These are phyloP conservation scores for Phaffomyces opuntiae DNA, from an alignment of 805 yeast species.

Conservation along the genomic window DNA sequence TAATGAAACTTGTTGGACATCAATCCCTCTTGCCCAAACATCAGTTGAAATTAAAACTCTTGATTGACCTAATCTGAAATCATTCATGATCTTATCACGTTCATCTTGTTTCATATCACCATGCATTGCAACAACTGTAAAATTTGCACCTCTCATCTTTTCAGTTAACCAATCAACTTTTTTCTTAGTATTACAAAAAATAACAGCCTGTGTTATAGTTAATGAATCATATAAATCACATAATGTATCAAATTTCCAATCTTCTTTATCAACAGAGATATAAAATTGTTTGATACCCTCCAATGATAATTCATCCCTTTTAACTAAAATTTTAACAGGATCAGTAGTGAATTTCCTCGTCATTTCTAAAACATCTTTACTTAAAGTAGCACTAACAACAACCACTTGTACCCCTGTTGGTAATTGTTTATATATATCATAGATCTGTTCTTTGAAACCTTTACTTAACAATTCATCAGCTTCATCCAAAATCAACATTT, in stretches of 20 bases:
- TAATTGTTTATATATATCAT: slow-evolving; percentile 78
- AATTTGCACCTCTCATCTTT: slow-evolving; percentile 70
- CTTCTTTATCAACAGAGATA: slow-evolving; percentile 86
- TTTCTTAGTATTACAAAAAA: slow-evolving; percentile 93
- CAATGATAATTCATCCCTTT: slow-evolving; percentile 87
- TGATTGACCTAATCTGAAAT: slow-evolving; percentile 89
- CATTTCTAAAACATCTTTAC: slow-evolving; percentile 85
- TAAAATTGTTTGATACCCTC: slow-evolving; percentile 93
- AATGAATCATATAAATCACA: slow-evolving; percentile 93
- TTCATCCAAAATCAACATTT: slow-evolving; percentile 89
- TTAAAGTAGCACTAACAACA: slow-evolving; percentile 90
- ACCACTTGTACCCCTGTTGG: slow-evolving; percentile 90
- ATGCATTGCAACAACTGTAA: slow-evolving; percentile 94
- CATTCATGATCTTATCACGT: slow-evolving; percentile 91
- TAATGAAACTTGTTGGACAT: slow-evolving; percentile 94
- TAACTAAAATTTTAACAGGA: slow-evolving; percentile 90
- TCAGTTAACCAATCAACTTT: slow-evolving; percentile 89
- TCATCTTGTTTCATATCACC: slow-evolving; percentile 95
- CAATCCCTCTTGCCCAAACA: slow-evolving; percentile 97
- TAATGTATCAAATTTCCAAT: slow-evolving; percentile 89
- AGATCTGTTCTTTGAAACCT: slow-evolving; percentile 94
- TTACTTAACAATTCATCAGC: slow-evolving; percentile 92
- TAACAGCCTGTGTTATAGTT: slow-evolving; percentile 95
- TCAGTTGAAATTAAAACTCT: slow-evolving; percentile 94
- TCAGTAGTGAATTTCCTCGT: slow-evolving; percentile 87